Evolutionary conservation across 805 yeast genomes (phyloP).

Genomic region (Candida easanensis): DNA sequence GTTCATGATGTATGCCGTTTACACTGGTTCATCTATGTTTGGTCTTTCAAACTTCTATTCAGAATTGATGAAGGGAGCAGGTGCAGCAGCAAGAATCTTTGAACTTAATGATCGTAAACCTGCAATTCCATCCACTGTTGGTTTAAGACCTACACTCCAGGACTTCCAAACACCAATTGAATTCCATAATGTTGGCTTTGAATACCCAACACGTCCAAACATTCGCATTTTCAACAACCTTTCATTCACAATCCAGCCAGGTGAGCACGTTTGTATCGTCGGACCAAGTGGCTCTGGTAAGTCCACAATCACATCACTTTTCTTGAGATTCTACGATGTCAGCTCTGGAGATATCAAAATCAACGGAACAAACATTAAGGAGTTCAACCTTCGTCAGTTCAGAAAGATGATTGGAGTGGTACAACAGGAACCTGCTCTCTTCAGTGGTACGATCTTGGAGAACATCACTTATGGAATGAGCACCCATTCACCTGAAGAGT

Average conservation of each 20-base stretch:
- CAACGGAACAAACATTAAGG: conserved; percentile 60
- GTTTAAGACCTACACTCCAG: conserved; percentile 39
- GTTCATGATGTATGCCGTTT: conserved; percentile 93
- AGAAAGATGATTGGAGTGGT: conserved; percentile 83
- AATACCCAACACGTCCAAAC: conserved; percentile 82
- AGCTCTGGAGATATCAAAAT: conserved; percentile 57
- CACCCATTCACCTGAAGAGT: conserved; percentile 55
- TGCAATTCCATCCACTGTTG: conserved; percentile 61
- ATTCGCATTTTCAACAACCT: conserved; percentile 61
- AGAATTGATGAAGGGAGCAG: conserved; percentile 95
- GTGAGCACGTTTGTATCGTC: conserved; percentile 89
- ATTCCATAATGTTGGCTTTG: conserved; percentile 63
- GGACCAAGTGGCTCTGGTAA: conserved; percentile 99
- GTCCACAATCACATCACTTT: conserved; percentile 77
- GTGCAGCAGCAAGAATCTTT: conserved; percentile 90
- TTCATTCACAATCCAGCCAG: conserved; percentile 61
- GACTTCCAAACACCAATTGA: conserved; percentile 43
- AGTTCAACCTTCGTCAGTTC: conserved; percentile 67
- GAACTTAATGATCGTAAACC: conserved; percentile 83
- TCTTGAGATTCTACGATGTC: conserved; percentile 85
- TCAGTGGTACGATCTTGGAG: conserved; percentile 81
- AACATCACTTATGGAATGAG: conserved; percentile 74
- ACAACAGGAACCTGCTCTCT: conserved; percentile 87
- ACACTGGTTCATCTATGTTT: conserved; percentile 89
- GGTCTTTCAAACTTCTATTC: conserved; percentile 90